A percentile compares a stretch with the other conserved stretches of the same genome.
Evolutionary conservation across 2,329 filamentous ascomycete genomes (phyloP).

Genomic region (Penicillium verrucosum): DNA sequence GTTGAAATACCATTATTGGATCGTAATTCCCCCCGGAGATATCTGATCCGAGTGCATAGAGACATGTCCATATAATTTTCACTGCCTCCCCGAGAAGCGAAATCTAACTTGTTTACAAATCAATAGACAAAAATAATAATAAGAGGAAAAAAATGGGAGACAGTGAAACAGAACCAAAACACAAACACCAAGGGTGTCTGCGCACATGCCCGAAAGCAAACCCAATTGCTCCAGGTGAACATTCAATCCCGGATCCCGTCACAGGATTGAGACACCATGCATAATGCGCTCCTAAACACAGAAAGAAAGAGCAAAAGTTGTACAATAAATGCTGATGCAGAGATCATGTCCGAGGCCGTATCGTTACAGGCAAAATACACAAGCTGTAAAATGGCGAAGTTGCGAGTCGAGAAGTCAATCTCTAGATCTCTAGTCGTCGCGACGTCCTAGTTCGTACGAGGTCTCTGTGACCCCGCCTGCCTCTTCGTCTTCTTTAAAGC

Average conservation of each 20-base stretch:
- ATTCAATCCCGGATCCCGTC: conserved; percentile 24
- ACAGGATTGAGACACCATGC: conserved; percentile 22
- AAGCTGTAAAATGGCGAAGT: conserved; percentile 6
- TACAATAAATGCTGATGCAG: conserved; percentile 25
- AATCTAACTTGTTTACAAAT: conserved; percentile 31
- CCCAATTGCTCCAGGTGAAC: conserved; percentile 23
- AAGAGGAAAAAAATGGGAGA: conserved; percentile 5
- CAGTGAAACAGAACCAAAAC: conserved; percentile 12
- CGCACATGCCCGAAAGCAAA: conserved; percentile 15
- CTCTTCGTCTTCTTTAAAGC: conserved; percentile 44
- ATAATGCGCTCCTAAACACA: conserved; percentile 18
- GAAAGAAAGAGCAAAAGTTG: conserved; percentile 15
- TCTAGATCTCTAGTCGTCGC: conserved; percentile 28
- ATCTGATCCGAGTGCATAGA: not conserved
- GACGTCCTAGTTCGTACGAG: conserved; percentile 39
- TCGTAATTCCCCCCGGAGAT: conserved; percentile 7
- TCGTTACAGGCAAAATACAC: conserved; percentile 22
- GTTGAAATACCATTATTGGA: not conserved
- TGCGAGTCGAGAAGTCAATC: not conserved
- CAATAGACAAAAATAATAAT: conserved; percentile 13
- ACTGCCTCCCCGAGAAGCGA: conserved; percentile 20
- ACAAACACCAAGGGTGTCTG: not conserved
- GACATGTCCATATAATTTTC: conserved; percentile 3
- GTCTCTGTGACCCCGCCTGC: conserved; percentile 30
- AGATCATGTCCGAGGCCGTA: conserved; percentile 28